Conservation (phyloP, 352 stramenopile genomes). For the Phytopythium chamaehyphon region DNA sequence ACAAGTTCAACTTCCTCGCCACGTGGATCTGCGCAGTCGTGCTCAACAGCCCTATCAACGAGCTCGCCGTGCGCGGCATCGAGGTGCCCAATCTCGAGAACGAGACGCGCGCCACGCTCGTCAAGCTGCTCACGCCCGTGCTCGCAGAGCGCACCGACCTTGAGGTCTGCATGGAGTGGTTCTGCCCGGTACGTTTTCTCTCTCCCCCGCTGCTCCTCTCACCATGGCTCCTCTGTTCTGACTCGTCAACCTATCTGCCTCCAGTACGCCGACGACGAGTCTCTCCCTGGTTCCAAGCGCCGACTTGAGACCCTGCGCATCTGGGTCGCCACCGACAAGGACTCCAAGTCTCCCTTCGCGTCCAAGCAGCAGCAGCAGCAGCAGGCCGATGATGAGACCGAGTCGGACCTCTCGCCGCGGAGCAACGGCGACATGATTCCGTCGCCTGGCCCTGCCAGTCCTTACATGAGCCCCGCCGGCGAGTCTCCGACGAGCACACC, state of each 20-base stretch:
- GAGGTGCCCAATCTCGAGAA: constrained; percentile 77
- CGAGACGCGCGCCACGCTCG: constrained; percentile 66
- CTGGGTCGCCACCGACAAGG: constrained; percentile 84
- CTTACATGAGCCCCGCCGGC: constrained; percentile 20
- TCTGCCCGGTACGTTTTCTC: constrained; percentile 53
- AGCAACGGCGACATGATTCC: constrained; percentile 34
- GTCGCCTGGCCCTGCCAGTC: constrained; percentile 54
- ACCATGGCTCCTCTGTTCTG: background rate
- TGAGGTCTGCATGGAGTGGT: constrained; percentile 88
- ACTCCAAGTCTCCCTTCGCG: constrained; percentile 78
- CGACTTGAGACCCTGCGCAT: constrained; percentile 80
- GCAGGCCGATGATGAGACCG: constrained; percentile 57
- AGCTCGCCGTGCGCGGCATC: constrained; percentile 77
- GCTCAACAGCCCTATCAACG: constrained; percentile 54
- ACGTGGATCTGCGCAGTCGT: constrained; percentile 85
- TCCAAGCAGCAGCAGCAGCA: too few species aligned
- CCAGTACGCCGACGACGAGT: constrained; percentile 63
- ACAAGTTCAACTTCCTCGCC: constrained; percentile 88
- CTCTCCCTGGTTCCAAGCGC: constrained; percentile 47
- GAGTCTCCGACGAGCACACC: constrained; percentile 28
- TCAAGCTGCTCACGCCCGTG: constrained; percentile 76
- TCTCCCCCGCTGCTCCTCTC: background rate
- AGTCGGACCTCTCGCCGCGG: constrained; percentile 55
- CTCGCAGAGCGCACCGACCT: constrained; percentile 78
- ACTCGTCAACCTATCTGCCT: background rate